Percentiles rank a stretch among this genome's conserved stretches.
Evolutionary conservation across 305 asterid species (phyloP).

Genomic region (Solanum aculeatissimum): DNA sequence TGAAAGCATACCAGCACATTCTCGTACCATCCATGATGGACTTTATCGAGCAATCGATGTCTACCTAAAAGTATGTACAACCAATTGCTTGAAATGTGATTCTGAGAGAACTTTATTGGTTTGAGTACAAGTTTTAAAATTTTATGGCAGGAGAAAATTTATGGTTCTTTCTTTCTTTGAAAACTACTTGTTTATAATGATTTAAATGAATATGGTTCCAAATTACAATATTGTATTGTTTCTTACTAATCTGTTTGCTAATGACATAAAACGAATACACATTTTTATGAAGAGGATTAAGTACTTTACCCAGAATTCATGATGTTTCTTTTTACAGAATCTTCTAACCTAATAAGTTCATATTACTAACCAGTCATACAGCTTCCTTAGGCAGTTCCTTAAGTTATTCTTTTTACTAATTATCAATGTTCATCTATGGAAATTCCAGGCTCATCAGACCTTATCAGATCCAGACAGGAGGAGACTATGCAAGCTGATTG

Average conservation of each 20-base stretch:
- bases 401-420: not conserved
- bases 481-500: slow-evolving; percentile 66
- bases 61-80: slow-evolving; percentile 61
- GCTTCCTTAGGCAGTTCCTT: not conserved
- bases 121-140: not conserved
- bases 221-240: not conserved
- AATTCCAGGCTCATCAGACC: slow-evolving; percentile 60
- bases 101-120: not conserved
- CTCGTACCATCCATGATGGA: slow-evolving; percentile 61
- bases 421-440: not conserved
- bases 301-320: not conserved
- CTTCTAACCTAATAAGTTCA: not conserved
- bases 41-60: slow-evolving; percentile 75
- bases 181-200: not conserved
- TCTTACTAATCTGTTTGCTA: not conserved
- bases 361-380: not conserved
- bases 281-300: not conserved
- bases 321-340: not conserved
- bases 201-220: not conserved
- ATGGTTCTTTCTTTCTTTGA: not conserved
- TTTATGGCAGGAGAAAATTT: not conserved
- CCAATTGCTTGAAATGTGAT: not conserved
- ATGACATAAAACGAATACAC: not conserved
- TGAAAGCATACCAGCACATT: slow-evolving; percentile 64
- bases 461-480: slow-evolving; percentile 64